Conservation (phyloP, 306 rosid genomes). For the Trichosanthes truncata region DNA sequence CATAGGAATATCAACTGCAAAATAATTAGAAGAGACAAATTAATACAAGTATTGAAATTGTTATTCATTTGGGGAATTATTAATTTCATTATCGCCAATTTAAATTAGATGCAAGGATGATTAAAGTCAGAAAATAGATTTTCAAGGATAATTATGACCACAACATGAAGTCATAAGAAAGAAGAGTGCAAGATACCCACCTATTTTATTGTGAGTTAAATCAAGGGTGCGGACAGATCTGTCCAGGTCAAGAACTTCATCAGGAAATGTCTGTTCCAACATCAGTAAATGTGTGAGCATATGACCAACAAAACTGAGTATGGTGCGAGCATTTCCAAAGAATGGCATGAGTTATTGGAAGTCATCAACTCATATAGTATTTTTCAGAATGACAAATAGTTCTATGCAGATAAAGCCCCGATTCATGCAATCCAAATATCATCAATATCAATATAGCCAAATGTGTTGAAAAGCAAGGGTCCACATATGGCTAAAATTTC, state of each 20-base stretch:
- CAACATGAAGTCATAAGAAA: not conserved
- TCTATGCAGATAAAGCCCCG: not conserved
- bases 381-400: not conserved
- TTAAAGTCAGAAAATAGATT: not conserved
- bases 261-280: constrained; percentile 62
- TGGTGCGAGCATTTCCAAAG: not conserved
- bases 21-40: constrained; percentile 4
- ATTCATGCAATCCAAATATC: not conserved
- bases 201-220: constrained; percentile 70
- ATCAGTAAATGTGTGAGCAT: not conserved
- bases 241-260: constrained; percentile 64
- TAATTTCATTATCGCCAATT: not conserved
- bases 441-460: not conserved
- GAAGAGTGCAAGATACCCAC: constrained; percentile 23
- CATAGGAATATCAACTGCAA: constrained; percentile 76
- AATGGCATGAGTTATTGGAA: not conserved
- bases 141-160: not conserved
- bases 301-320: not conserved
- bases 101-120: not conserved
- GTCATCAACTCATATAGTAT: not conserved
- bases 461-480: not conserved
- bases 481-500: not conserved
- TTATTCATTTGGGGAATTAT: not conserved
- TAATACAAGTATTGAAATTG: not conserved
- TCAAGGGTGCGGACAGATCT: constrained; percentile 84